Evolutionary conservation across 768 basidiomycete species (phyloP), one percentile per base, ranked within the genome.

Genomic region (Suillus subalutaceus): DNA sequence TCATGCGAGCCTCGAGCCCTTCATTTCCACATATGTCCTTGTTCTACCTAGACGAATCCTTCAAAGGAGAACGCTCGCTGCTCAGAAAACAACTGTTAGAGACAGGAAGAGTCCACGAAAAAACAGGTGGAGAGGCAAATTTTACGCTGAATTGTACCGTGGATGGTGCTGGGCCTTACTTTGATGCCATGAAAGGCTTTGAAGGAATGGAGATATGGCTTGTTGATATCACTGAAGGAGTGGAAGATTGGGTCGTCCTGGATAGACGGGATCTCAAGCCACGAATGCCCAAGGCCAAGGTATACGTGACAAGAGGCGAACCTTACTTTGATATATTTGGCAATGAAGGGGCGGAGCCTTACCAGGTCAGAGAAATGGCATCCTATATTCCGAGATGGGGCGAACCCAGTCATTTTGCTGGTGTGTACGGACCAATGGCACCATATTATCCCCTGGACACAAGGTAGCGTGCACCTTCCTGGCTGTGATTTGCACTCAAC

Each of bases 41-140:
- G 41, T 60, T 43, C 59, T 60, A 60, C 59, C 26, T 43, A 20
- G 59, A 60, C 30, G 59, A 60, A 43, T 32, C 40, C 1, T 12
- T 18, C 41, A 41, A 30, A 18, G 40, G 59, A 43, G 59, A 43
- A 30, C 59, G 59, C 6, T 6, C 4, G 18, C 41, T 30, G 4
- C 59, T 60, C 1, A 2, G 10, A 10, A 38, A 60, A 12, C 26
- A 43, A 32, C 6, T 60, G 20, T 10, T 16, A 43, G 30, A 18
- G 6, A 43, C 59, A 26, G 59, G 41, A 30, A 60, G 59, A 43
- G 41, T 60, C 10, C 18, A 20, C 30, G 59, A 60, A 43, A 9
- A 6, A 30, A 59, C 2, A 26, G 38, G 58, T 3, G 38, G 26
- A n/a, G 55, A 35, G 18, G 20, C 6, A 13, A 30, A 20, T 1